Conservation (phyloP, 768 basidiomycete species). For the Chlorophyllum brunneum region DNA sequence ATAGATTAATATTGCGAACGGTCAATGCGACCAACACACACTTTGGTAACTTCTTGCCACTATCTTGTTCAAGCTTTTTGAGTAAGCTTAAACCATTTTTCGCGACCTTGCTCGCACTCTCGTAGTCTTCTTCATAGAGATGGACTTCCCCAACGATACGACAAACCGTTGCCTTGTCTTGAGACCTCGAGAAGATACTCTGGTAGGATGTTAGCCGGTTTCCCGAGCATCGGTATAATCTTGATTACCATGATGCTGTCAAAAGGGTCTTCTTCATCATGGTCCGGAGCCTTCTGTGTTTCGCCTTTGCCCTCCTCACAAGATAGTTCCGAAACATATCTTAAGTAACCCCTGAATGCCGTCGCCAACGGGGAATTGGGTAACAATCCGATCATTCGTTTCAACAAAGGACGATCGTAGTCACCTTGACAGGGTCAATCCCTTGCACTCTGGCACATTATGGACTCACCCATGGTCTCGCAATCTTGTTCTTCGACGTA, state of each 20-base stretch:
- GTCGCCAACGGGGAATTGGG: conserved; percentile 52
- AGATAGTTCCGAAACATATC: conserved; percentile 47
- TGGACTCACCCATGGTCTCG: conserved; percentile 55
- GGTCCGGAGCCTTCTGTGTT: conserved; percentile 33
- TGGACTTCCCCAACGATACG: conserved; percentile 67
- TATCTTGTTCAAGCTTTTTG: conserved; percentile 47
- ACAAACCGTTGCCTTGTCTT: conserved; percentile 62
- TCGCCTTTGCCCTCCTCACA: conserved; percentile 24
- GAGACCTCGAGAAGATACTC: conserved; percentile 50
- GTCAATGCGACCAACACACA: conserved; percentile 24
- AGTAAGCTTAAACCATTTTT: conserved; percentile 67
- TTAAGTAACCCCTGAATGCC: conserved; percentile 65
- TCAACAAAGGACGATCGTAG: conserved; percentile 55
- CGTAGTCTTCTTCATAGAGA: conserved; percentile 65
- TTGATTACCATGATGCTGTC: conserved; percentile 56
- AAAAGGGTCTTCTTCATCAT: conserved; percentile 53
- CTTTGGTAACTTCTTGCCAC: conserved; percentile 50
- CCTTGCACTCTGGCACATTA: conserved; percentile 3
- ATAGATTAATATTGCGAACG: neutral
- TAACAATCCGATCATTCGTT: conserved; percentile 62
- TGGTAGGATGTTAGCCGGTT: conserved; percentile 23
- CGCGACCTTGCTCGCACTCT: conserved; percentile 64
- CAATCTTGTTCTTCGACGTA: conserved; percentile 73
- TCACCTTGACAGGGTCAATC: conserved; percentile 37
- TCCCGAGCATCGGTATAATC: conserved; percentile 1